These are phyloP conservation scores for Suillus brevipes DNA, from an alignment of 768 basidiomycete species.

Conservation along the genomic window DNA sequence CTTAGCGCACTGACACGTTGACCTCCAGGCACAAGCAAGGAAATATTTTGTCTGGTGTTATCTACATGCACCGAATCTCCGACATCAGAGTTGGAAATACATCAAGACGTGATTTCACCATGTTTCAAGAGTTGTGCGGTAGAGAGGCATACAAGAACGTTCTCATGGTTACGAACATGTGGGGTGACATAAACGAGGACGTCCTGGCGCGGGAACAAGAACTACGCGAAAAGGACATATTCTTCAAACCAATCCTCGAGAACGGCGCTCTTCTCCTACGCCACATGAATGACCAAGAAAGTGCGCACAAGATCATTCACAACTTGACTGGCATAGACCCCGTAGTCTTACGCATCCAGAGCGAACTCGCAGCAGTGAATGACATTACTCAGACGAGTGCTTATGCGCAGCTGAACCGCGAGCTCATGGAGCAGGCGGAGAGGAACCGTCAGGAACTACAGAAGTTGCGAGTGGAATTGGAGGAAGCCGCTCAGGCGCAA, in stretches of 20 bases:
- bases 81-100: constrained; percentile 51
- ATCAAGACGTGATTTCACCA: constrained; percentile 47
- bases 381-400: constrained; percentile 56
- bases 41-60: constrained; percentile 45
- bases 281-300: constrained; percentile 42
- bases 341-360: constrained; percentile 50
- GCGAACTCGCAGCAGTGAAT: constrained; percentile 49
- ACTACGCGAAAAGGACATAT: constrained; percentile 39
- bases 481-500: constrained; percentile 42
- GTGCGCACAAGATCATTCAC: constrained; percentile 47
- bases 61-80: constrained; percentile 54
- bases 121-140: constrained; percentile 57
- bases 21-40: constrained; percentile 32
- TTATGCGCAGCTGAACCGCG: constrained; percentile 50
- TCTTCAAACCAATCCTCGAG: constrained; percentile 52
- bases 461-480: constrained; percentile 47
- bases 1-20: constrained; percentile 13
- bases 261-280: constrained; percentile 45
- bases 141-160: constrained; percentile 50
- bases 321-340: constrained; percentile 42
- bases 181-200: constrained; percentile 41
- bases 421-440: constrained; percentile 47
- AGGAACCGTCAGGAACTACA: constrained; percentile 48
- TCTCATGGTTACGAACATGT: constrained; percentile 54
- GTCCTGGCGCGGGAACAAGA: constrained; percentile 46